A percentile compares a stretch with the other conserved stretches of the same genome.
These are phyloP conservation scores for Rhinocladiella mackenziei DNA, from an alignment of 2,329 filamentous ascomycete species.

Conservation along the genomic window DNA sequence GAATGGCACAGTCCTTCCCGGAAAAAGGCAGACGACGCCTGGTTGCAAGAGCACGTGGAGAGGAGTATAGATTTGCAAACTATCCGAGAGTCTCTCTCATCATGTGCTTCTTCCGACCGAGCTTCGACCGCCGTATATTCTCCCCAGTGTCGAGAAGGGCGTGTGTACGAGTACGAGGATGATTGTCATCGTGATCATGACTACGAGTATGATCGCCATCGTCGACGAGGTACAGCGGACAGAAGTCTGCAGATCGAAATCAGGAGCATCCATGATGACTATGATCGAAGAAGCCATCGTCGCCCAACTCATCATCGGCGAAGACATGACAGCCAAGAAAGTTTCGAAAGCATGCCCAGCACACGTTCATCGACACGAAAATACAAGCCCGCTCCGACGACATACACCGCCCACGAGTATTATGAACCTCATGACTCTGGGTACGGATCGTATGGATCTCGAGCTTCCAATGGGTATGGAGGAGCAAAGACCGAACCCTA, in stretches of 20 bases:
- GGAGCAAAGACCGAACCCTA: constrained; percentile 23
- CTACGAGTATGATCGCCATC: constrained; percentile 7
- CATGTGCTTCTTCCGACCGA: constrained; percentile 7
- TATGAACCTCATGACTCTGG: constrained; percentile 23
- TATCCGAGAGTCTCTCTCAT: constrained; percentile 19
- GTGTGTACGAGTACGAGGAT: constrained; percentile 14
- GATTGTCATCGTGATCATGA: constrained; percentile 7
- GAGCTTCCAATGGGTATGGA: constrained; percentile 16
- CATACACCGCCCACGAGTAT: constrained; percentile 17
- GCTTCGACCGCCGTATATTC: constrained; percentile 9
- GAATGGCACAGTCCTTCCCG: constrained; percentile 26
- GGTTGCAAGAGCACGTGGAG: constrained; percentile 27
- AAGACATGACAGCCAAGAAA: constrained; percentile 26
- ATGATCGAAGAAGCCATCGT: constrained; percentile 9
- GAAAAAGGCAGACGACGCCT: constrained; percentile 25
- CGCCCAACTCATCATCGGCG: constrained; percentile 11
- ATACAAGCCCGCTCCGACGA: constrained; percentile 14
- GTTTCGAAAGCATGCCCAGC: constrained; percentile 22
- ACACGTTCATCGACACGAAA: constrained; percentile 15
- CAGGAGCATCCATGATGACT: constrained; percentile 10
- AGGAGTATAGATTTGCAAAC: constrained; percentile 23
- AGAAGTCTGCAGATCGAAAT: constrained; percentile 18
- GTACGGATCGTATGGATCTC: constrained; percentile 26
- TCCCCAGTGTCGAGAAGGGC: constrained; percentile 4
- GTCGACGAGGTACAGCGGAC: constrained; percentile 8